A percentile compares a stretch with the other conserved stretches of the same genome.
These are phyloP conservation scores for Aurantiochytrium sp. DNA, from an alignment of 108 stramenopile genomes.

Conservation along the genomic window DNA sequence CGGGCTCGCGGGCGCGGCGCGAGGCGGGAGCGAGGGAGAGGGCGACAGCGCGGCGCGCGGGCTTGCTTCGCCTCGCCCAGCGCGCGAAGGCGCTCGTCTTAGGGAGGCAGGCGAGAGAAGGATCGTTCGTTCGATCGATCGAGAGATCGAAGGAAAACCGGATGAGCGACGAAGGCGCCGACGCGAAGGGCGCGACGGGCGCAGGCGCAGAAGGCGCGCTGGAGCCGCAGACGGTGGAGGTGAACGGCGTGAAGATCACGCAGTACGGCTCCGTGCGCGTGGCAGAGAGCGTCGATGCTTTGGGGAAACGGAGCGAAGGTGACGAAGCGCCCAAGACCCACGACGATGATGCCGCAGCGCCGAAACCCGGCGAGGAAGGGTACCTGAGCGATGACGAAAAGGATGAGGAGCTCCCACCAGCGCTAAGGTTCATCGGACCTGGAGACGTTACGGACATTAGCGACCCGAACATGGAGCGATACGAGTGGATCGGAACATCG, in stretches of 20 bases:
- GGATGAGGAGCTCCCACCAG: constrained; percentile 15
- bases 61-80: too few relatives aligned
- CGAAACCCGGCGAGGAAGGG: not conserved
- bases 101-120: too few relatives aligned
- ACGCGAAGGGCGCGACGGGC: not conserved
- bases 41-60: too few relatives aligned
- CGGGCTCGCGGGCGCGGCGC: too few relatives aligned
- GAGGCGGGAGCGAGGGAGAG: too few relatives aligned
- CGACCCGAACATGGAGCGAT: not conserved
- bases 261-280: constrained; percentile 4
- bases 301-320: not conserved
- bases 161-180: too few relatives aligned
- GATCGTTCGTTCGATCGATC: too few relatives aligned
- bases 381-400: not conserved
- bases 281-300: not conserved
- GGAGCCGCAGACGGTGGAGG: not conserved
- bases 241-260: constrained; percentile 1
- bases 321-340: not conserved
- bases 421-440: not conserved
- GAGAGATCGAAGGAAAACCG: too few relatives aligned
- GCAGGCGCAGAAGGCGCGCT: not conserved
- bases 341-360: not conserved
- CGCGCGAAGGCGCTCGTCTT: too few relatives aligned
- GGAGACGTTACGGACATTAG: constrained; percentile 21
- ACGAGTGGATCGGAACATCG: constrained; percentile 28